Evolutionary conservation across 345 rosid genomes (phyloP), one percentile per base, ranked within the genome.

Genomic region (Linum trigynum): DNA sequence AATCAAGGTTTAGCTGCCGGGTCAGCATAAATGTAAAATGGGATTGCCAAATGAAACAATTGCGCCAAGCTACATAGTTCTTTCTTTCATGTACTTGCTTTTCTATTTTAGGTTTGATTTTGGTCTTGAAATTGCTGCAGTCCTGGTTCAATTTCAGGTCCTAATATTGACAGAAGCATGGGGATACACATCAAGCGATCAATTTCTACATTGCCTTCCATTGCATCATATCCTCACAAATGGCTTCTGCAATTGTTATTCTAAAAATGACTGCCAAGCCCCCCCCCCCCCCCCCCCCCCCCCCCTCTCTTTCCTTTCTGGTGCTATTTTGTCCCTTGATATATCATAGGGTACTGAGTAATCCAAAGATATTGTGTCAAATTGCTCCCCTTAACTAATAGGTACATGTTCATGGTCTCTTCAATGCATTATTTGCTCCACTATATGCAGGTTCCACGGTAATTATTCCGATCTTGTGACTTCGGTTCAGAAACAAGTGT

Each of bases 401-500:
- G 41, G 41, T 82, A 87, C 87, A 87, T 75, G 99, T 94, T 67
- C 99, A 94, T 66, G 99, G 99, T 59, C 92, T 94, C 55, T 90
- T 90, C 77, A 94, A 94, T 65, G 88, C 89, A 71, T 77, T 94
- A 61, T 79, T 94, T 72, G 88, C 99, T 58, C 99, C 97, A 39
- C 76, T 94, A 11, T 94, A 88, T 69, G 91, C 88, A 0, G 95
- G 91, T 42, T 79, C 96, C 67, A 77, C 81, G 66, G 99, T 94
- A 86, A 82, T 68, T 38, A n/a, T 11, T 63, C 38, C 7, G 41
- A 16, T 36, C 38, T 59, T 53, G 9, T 55, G 0, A 39, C 45
- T 56, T 55, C 64, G 38, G 23, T 62, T 23, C 43, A 48, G 37
- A 41, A 15, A 61, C 7, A 9, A 2, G 40, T 10, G 42, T 32